A percentile compares a stretch with the other conserved stretches of the same genome.
These are phyloP conservation scores for Endoconidiophora laricicola DNA, from an alignment of 2,329 filamentous ascomycete genomes.

Conservation along the genomic window DNA sequence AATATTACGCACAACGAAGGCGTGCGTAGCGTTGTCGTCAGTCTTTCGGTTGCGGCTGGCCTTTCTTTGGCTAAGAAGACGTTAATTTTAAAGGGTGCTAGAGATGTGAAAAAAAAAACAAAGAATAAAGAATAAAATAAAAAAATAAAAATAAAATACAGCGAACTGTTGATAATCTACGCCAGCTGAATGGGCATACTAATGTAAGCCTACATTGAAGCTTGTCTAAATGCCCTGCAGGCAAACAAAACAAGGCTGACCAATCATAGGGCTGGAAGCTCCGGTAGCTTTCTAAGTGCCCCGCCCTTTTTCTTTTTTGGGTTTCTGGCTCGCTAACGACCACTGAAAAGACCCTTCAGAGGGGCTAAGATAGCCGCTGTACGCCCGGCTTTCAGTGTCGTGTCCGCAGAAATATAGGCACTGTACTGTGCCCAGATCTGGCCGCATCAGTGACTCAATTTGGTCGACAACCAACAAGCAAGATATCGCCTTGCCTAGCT, in stretches of 20 bases:
- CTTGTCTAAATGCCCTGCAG: background rate
- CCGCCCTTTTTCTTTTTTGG: too few species aligned
- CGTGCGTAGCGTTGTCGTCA: background rate
- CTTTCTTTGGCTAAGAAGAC: background rate
- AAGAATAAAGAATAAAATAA: background rate
- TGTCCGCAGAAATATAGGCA: too few species aligned
- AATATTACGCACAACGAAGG: background rate
- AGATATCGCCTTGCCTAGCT: background rate
- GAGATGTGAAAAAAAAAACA: background rate
- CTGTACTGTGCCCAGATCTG: background rate
- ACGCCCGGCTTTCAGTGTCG: too few species aligned
- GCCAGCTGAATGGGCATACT: background rate
- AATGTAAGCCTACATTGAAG: background rate
- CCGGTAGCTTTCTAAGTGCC: background rate
- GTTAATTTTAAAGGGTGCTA: background rate
- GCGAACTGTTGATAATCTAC: background rate
- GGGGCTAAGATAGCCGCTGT: too few species aligned
- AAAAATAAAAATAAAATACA: constrained; percentile 1
- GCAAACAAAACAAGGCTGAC: constrained; percentile 2
- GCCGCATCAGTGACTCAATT: background rate
- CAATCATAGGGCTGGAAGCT: constrained; percentile 1
- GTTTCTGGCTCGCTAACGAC: too few species aligned
- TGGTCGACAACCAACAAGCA: too few species aligned
- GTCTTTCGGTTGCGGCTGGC: background rate
- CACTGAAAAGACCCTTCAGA: too few species aligned